A percentile compares a stretch with the other conserved stretches of the same genome.
Conservation (phyloP, 768 basidiomycete species). For the Auriscalpium orientale region DNA sequence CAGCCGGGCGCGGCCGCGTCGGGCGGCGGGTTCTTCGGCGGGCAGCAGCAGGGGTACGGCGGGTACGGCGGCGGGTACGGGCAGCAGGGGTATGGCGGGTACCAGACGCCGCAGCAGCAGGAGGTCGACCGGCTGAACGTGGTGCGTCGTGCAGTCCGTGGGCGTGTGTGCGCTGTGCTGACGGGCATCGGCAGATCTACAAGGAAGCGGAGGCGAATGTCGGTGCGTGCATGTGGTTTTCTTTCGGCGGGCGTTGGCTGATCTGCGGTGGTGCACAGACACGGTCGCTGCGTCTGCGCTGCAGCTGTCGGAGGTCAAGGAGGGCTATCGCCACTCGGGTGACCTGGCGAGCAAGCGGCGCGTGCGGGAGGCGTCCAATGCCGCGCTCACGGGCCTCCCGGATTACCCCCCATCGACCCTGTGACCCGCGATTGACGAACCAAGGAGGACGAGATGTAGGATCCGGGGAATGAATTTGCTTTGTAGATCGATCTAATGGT, state of each 20-base stretch:
- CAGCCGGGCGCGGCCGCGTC: conserved; percentile 1
- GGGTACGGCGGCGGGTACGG: background rate
- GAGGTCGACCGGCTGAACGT: conserved; percentile 53
- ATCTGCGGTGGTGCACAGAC: conserved; percentile 29
- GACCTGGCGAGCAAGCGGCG: conserved; percentile 66
- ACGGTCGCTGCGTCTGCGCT: conserved; percentile 62
- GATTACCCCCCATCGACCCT: conserved; percentile 53
- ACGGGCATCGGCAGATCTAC: conserved; percentile 30
- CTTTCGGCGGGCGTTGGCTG: background rate
- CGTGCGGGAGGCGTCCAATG: conserved; percentile 74
- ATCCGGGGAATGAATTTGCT: too few relatives aligned
- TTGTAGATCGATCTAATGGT: too few relatives aligned
- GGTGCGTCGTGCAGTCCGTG: conserved; percentile 31
- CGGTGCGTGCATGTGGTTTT: conserved; percentile 31
- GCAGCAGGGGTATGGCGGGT: background rate
- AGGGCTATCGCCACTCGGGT: conserved; percentile 66
- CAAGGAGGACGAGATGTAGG: background rate
- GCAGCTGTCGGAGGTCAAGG: conserved; percentile 70
- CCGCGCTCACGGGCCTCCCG: conserved; percentile 61
- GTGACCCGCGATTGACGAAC: conserved; percentile 4
- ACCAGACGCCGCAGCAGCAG: conserved; percentile 14
- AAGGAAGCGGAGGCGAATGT: conserved; percentile 48
- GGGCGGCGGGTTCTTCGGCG: conserved; percentile 25
- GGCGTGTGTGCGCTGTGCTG: too few relatives aligned
- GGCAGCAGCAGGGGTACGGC: conserved; percentile 20